Percentiles rank a stretch among this genome's conserved stretches.
Conservation (phyloP, 805 yeast species). For the Millerago galiae region DNA sequence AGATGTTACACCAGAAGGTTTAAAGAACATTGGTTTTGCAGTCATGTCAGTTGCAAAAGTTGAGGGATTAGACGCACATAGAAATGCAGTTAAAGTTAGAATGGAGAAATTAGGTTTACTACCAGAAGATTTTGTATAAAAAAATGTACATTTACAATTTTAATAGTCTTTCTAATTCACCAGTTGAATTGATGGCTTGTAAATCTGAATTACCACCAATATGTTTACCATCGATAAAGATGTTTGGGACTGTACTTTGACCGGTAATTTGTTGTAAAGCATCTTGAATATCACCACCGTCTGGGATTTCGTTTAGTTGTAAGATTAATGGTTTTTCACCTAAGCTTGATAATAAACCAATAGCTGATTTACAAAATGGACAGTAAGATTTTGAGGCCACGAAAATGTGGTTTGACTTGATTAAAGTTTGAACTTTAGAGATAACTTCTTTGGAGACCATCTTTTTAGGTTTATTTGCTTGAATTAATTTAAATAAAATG, state of each 20-base stretch:
- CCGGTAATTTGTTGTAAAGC: slow-evolving; percentile 75
- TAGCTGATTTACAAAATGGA: slow-evolving; percentile 52
- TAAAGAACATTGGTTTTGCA: slow-evolving; percentile 86
- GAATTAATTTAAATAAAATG: background rate
- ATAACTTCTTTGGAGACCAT: slow-evolving; percentile 57
- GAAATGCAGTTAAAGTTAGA: slow-evolving; percentile 93
- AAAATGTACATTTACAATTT: slow-evolving; percentile 13
- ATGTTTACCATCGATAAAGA: slow-evolving; percentile 86
- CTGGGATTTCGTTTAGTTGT: slow-evolving; percentile 45
- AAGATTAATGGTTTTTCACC: slow-evolving; percentile 41
- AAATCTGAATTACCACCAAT: slow-evolving; percentile 93
- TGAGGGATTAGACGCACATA: slow-evolving; percentile 96
- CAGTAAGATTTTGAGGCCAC: slow-evolving; percentile 79
- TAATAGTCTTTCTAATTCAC: slow-evolving; percentile 44
- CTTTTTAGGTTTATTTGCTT: slow-evolving; percentile 9
- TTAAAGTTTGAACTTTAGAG: slow-evolving; percentile 54
- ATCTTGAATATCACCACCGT: slow-evolving; percentile 76
- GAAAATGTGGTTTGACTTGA: slow-evolving; percentile 60
- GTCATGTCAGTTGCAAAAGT: slow-evolving; percentile 94
- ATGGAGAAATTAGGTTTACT: slow-evolving; percentile 67
- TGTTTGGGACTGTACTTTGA: slow-evolving; percentile 90
- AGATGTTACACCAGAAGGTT: slow-evolving; percentile 79
- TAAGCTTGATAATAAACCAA: slow-evolving; percentile 31
- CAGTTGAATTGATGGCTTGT: slow-evolving; percentile 60
- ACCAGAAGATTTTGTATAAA: slow-evolving; percentile 26